Percentiles rank a stretch among this genome's conserved stretches.
phyloP scores from a whole-genome alignment of 116 monocot species.

The Thalassia testudinum region DNA sequence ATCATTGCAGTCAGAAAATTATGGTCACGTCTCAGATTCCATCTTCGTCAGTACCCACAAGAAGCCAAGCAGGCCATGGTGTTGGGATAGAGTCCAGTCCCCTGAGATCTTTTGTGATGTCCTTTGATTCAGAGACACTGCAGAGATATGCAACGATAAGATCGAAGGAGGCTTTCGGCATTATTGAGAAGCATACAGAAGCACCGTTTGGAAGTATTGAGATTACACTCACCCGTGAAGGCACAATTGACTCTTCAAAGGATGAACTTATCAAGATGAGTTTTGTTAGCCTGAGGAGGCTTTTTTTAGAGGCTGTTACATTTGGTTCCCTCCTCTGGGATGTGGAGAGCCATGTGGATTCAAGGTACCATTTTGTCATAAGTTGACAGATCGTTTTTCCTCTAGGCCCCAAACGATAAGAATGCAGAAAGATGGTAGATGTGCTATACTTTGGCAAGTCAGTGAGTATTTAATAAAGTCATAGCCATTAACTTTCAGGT shows the following conservation, averaged over 20 bases:
- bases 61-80: conserved; percentile 7
- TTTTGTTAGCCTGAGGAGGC: conserved; percentile 45
- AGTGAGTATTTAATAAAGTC: too few relatives aligned
- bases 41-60: conserved; percentile 11
- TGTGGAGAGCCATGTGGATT: conserved; percentile 64
- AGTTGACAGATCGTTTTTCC: too few relatives aligned
- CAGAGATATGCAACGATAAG: too few relatives aligned
- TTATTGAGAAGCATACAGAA: conserved; percentile 82
- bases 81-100: conserved; percentile 25
- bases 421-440: too few relatives aligned
- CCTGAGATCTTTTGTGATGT: conserved; percentile 66
- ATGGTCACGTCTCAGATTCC: conserved; percentile 5
- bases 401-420: too few relatives aligned
- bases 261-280: conserved; percentile 66
- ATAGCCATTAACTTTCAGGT: too few relatives aligned
- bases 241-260: conserved; percentile 43
- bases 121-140: conserved; percentile 70
- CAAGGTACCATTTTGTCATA: conserved; percentile 64
- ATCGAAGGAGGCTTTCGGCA: conserved; percentile 59
- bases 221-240: conserved; percentile 33
- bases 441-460: too few relatives aligned
- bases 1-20: conserved; percentile 17
- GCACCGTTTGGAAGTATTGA: conserved; percentile 67
- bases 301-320: conserved; percentile 71
- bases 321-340: conserved; percentile 89